These are phyloP conservation scores for Dioszegia hungarica DNA, from an alignment of 768 basidiomycete genomes.

Conservation along the genomic window DNA sequence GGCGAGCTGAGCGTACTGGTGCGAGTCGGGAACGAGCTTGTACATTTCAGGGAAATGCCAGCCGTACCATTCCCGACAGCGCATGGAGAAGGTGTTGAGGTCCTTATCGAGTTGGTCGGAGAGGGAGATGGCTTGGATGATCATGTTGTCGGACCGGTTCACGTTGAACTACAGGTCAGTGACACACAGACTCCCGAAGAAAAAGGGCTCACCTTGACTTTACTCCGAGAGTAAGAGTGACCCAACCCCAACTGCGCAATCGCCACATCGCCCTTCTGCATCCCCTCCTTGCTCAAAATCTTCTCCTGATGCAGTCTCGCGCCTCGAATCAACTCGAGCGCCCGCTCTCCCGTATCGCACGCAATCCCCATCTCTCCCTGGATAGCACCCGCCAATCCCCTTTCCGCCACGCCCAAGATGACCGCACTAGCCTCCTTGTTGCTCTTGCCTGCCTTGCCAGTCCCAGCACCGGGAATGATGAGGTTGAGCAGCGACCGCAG, in stretches of 20 bases:
- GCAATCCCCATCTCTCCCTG: slow-evolving; percentile 65
- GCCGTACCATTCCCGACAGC: slow-evolving; percentile 97
- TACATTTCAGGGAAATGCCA: slow-evolving; percentile 98
- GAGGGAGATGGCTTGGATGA: slow-evolving; percentile 96
- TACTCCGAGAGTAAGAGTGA: slow-evolving; percentile 94
- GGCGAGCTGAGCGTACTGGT: slow-evolving; percentile 76
- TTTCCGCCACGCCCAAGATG: slow-evolving; percentile 73
- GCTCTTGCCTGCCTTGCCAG: slow-evolving; percentile 24
- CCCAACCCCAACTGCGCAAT: slow-evolving; percentile 95
- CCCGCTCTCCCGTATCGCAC: slow-evolving; percentile 74
- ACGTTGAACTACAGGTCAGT: slow-evolving; percentile 45
- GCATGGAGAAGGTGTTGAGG: slow-evolving; percentile 98
- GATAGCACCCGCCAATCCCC: slow-evolving; percentile 68
- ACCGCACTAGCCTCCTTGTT: slow-evolving; percentile 50
- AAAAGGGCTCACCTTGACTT: slow-evolving; percentile 69
- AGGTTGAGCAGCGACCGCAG: slow-evolving; percentile 31
- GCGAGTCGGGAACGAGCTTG: slow-evolving; percentile 84
- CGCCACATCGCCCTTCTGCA: slow-evolving; percentile 78
- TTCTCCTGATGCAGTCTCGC: slow-evolving; percentile 86
- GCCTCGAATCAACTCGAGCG: slow-evolving; percentile 82
- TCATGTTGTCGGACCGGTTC: slow-evolving; percentile 85
- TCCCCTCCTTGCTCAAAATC: slow-evolving; percentile 58
- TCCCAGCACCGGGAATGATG: slow-evolving; percentile 27
- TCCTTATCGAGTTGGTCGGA: slow-evolving; percentile 99
- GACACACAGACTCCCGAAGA: neutral